Percentiles rank a stretch among this genome's conserved stretches.
These are phyloP conservation scores for Dictyostelium capitatum DNA, from an alignment of 78 protist genomes.

Conservation along the genomic window DNA sequence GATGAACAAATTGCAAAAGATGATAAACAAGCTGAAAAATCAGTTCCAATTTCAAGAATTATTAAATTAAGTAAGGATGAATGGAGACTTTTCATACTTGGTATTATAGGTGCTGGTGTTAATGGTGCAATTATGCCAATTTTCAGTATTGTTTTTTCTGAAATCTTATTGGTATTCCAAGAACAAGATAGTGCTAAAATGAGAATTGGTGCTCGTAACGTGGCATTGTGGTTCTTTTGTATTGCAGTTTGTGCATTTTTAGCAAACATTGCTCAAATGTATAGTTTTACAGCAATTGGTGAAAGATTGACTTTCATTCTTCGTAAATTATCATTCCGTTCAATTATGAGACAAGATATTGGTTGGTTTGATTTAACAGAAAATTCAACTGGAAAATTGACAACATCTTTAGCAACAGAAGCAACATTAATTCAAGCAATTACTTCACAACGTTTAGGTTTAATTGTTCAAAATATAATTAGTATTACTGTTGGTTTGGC, in stretches of 20 bases:
- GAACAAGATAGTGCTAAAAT: not conserved
- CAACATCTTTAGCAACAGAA: conserved; percentile 86
- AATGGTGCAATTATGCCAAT: conserved; percentile 79
- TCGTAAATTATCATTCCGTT: conserved; percentile 46
- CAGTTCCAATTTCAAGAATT: conserved; percentile 28
- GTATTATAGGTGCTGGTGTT: conserved; percentile 24
- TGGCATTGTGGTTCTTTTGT: conserved; percentile 42
- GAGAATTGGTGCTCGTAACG: not conserved
- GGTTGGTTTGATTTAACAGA: conserved; percentile 78
- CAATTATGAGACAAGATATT: conserved; percentile 80
- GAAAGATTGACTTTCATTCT: conserved; percentile 53
- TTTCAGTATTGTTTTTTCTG: conserved; percentile 55
- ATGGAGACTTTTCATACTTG: conserved; percentile 46
- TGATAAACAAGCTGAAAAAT: conserved; percentile 23
- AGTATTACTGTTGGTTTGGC: conserved; percentile 71
- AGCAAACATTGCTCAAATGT: conserved; percentile 45
- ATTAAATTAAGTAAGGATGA: not conserved
- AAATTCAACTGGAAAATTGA: conserved; percentile 80
- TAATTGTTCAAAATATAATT: conserved; percentile 53
- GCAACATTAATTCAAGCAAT: conserved; percentile 84
- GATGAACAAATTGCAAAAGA: not conserved
- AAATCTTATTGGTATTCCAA: conserved; percentile 47
- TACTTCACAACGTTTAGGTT: conserved; percentile 79
- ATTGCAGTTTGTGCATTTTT: conserved; percentile 35
- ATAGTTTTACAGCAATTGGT: conserved; percentile 30